Conservation (phyloP, 768 basidiomycete species). For the Hirschioporus abietinus region DNA sequence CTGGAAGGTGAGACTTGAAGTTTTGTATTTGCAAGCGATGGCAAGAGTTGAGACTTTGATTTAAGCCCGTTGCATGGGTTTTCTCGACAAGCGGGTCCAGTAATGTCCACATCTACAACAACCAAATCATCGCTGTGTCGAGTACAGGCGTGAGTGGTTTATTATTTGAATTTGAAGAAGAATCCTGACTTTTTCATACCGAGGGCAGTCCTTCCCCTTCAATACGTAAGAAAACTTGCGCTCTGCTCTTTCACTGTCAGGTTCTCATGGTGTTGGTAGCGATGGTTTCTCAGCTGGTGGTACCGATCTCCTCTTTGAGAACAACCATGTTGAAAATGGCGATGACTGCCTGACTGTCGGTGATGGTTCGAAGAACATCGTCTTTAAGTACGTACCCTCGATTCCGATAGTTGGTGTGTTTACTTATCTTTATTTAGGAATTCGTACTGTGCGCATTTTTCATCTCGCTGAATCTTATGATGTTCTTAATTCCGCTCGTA, state of each 20-base stretch:
- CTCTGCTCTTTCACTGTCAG: neutral
- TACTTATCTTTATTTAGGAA: neutral
- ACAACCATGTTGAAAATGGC: constrained; percentile 52
- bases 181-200: neutral
- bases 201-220: constrained; percentile 25
- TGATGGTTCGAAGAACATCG: constrained; percentile 50
- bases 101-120: constrained; percentile 49
- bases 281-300: constrained; percentile 46
- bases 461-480: neutral
- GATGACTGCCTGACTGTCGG: constrained; percentile 60
- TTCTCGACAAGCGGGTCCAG: constrained; percentile 45
- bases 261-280: neutral
- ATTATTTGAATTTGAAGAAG: constrained; percentile 5
- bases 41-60: neutral
- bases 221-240: constrained; percentile 7
- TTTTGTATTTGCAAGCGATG: neutral
- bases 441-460: neutral
- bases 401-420: neutral
- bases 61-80: constrained; percentile 53
- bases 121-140: constrained; percentile 49
- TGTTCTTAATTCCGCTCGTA: neutral
- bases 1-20: constrained; percentile 17
- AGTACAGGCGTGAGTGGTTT: constrained; percentile 11
- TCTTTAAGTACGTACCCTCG: constrained; percentile 20
- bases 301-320: constrained; percentile 51